phyloP scores from a whole-genome alignment of 1,139 yeast genomes.

The Blastobotrys arbuscula region DNA sequence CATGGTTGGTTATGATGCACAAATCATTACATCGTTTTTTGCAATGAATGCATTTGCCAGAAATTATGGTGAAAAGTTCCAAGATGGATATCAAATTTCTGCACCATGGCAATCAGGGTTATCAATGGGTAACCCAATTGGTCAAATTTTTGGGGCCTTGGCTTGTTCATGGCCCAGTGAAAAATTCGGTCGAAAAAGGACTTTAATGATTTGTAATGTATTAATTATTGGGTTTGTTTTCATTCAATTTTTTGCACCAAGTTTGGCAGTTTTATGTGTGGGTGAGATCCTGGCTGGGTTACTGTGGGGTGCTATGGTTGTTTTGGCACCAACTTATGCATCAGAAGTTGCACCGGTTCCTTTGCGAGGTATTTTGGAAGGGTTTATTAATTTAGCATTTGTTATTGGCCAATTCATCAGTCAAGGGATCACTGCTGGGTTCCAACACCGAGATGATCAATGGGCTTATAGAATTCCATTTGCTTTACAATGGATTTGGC shows the following conservation, averaged over 20 bases:
- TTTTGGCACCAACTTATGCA: slow-evolving; percentile 43
- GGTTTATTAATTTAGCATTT: slow-evolving; percentile 42
- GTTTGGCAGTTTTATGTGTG: slow-evolving; percentile 35
- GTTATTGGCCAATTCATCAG: slow-evolving; percentile 42
- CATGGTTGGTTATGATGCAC: slow-evolving; percentile 47
- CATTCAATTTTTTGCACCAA: slow-evolving; percentile 41
- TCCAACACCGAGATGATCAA: slow-evolving; percentile 17
- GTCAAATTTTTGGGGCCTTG: slow-evolving; percentile 25
- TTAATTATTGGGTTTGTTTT: slow-evolving; percentile 35
- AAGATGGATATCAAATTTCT: slow-evolving; percentile 35
- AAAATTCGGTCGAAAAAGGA: slow-evolving; percentile 44
- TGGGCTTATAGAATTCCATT: slow-evolving; percentile 24
- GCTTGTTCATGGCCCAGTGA: slow-evolving; percentile 34
- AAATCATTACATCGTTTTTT: slow-evolving; percentile 38
- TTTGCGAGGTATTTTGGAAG: slow-evolving; percentile 41
- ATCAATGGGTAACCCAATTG: slow-evolving; percentile 26
- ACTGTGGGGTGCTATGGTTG: slow-evolving; percentile 45
- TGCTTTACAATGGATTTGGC: slow-evolving; percentile 48
- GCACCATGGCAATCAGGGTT: slow-evolving; percentile 32
- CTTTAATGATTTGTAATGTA: slow-evolving; percentile 34
- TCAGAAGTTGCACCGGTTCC: slow-evolving; percentile 44
- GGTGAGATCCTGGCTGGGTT: slow-evolving; percentile 44
- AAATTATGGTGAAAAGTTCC: slow-evolving; percentile 37
- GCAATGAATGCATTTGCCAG: slow-evolving; percentile 40
- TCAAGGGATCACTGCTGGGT: slow-evolving; percentile 39